Percentiles rank a stretch among this genome's conserved stretches.
Conservation (phyloP, 345 rosid species). For the Camelina neglecta region DNA sequence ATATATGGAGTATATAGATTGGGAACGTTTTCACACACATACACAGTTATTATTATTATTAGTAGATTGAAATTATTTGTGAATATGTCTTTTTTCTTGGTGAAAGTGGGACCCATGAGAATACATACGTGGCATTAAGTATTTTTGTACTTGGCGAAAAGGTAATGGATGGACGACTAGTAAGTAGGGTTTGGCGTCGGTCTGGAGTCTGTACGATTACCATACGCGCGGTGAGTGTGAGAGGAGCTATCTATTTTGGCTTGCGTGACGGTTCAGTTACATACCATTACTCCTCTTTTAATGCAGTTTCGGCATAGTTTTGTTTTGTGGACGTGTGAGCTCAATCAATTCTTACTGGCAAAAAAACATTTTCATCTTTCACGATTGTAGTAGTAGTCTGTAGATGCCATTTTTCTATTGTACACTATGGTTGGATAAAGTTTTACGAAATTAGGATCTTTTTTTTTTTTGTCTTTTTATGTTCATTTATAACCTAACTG, state of each 20-base stretch:
- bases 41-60: background rate
- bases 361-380: background rate
- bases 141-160: constrained; percentile 16
- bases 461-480: no score
- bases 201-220: no score
- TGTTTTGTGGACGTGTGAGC: constrained; percentile 34
- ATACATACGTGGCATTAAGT: constrained; percentile 43
- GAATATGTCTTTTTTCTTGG: constrained; percentile 22
- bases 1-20: background rate
- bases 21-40: constrained; percentile 37
- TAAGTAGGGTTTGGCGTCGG: constrained; percentile 3
- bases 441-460: background rate
- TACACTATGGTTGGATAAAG: background rate
- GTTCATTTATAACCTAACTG: background rate
- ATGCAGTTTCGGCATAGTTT: constrained; percentile 29
- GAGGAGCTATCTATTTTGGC: background rate
- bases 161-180: background rate
- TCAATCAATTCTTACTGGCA: background rate
- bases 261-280: constrained; percentile 41
- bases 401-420: background rate
- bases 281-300: background rate
- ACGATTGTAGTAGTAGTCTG: background rate
- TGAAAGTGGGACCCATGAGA: constrained; percentile 41
- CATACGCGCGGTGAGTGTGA: constrained; percentile 17
- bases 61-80: constrained; percentile 19